phyloP scores from a whole-genome alignment of 495 filamentous ascomycete genomes.

The Aspergillus coremiiformis region DNA sequence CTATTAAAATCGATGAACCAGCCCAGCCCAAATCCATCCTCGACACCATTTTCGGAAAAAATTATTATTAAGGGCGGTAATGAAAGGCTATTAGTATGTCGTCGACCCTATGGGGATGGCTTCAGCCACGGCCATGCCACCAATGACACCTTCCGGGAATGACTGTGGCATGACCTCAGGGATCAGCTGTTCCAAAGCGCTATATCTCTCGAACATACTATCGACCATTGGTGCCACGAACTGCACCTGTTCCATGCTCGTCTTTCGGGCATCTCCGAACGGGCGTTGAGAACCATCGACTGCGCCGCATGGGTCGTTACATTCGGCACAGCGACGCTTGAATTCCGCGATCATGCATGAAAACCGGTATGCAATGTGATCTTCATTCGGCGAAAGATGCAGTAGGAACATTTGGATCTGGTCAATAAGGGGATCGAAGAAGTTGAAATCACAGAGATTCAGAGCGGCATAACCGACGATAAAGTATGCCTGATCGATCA shows the following conservation, averaged over 20 bases:
- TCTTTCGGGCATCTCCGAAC: slow-evolving; percentile 8
- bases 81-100: neutral
- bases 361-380: slow-evolving; percentile 30
- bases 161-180: slow-evolving; percentile 11
- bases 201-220: slow-evolving; percentile 10
- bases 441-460: slow-evolving; percentile 34
- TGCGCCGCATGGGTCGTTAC: slow-evolving; percentile 3
- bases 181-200: slow-evolving; percentile 7
- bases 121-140: slow-evolving; percentile 6
- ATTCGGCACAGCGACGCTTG: slow-evolving; percentile 11
- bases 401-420: slow-evolving; percentile 34
- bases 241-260: slow-evolving; percentile 8
- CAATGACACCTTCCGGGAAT: slow-evolving; percentile 5
- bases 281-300: slow-evolving; percentile 3
- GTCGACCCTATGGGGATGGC: neutral
- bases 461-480: slow-evolving; percentile 36
- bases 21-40: neutral
- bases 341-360: slow-evolving; percentile 14
- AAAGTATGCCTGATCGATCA: slow-evolving; percentile 35
- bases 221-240: slow-evolving; percentile 10
- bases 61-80: neutral
- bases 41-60: neutral
- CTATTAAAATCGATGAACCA: neutral
- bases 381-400: slow-evolving; percentile 30
- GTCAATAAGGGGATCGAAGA: slow-evolving; percentile 31